These are phyloP conservation scores for Fusarium cyanostomum DNA, from an alignment of 2,329 filamentous ascomycete species.

Conservation along the genomic window DNA sequence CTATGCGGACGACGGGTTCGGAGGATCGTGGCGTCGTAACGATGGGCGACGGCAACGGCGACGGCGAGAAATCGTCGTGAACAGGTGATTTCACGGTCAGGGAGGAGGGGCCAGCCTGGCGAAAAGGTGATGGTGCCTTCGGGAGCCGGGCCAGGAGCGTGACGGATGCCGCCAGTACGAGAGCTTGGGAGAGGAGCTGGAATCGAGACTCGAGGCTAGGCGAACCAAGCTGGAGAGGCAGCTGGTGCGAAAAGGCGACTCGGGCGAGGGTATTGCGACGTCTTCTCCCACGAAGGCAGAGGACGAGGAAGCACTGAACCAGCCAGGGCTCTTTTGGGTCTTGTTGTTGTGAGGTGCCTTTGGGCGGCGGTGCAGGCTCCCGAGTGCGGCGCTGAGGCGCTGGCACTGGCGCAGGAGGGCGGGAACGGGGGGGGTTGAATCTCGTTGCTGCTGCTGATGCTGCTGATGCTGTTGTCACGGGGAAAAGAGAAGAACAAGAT, in stretches of 20 bases:
- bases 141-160: constrained; percentile 27
- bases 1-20: constrained; percentile 32
- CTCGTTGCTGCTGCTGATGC: constrained; percentile 34
- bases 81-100: constrained; percentile 19
- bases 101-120: constrained; percentile 36
- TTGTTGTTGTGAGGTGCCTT: constrained; percentile 32
- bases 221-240: constrained; percentile 27
- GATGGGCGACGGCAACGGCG: constrained; percentile 23
- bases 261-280: constrained; percentile 26
- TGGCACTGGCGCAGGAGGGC: constrained; percentile 38
- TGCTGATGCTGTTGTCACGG: constrained; percentile 17
- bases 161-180: constrained; percentile 23
- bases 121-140: constrained; percentile 32
- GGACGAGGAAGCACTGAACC: constrained; percentile 43
- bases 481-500: constrained; percentile 9
- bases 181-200: constrained; percentile 21
- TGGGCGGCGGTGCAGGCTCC: constrained; percentile 32
- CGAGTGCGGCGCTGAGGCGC: constrained; percentile 35
- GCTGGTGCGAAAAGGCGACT: constrained; percentile 24
- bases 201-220: constrained; percentile 14
- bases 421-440: constrained; percentile 14
- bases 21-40: constrained; percentile 21
- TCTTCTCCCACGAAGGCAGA: constrained; percentile 36
- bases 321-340: constrained; percentile 43
- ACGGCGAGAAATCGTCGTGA: constrained; percentile 26